Percentiles rank a stretch among this genome's conserved stretches.
These are phyloP conservation scores for Suhomyces sp. DNA, from an alignment of 805 yeast species.

Conservation along the genomic window DNA sequence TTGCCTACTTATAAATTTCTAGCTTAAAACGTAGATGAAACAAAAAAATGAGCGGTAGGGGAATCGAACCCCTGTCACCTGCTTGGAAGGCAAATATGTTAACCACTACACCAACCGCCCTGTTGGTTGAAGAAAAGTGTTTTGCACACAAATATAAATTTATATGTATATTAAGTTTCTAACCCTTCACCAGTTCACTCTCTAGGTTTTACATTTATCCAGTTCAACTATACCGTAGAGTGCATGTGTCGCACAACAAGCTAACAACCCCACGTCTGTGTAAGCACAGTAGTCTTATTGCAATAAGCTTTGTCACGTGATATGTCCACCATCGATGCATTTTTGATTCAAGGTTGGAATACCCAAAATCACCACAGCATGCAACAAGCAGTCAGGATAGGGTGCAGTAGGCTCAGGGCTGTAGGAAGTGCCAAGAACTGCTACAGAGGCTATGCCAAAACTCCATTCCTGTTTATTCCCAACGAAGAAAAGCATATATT, in stretches of 20 bases:
- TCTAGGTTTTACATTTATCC: no score
- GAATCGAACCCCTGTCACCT: constrained; percentile 93
- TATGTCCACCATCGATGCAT: background rate
- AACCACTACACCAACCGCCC: constrained; percentile 93
- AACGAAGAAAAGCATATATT: constrained; percentile 25
- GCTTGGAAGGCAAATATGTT: constrained; percentile 93
- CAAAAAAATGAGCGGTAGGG: constrained; percentile 67
- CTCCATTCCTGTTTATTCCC: constrained; percentile 23
- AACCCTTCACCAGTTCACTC: no score
- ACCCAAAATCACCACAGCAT: background rate
- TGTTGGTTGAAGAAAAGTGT: background rate
- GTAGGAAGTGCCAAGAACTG: background rate
- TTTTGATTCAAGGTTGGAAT: background rate
- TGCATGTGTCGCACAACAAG: background rate
- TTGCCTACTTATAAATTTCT: background rate
- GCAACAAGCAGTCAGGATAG: background rate
- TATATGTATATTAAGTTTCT: background rate
- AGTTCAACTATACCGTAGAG: no score
- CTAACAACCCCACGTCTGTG: background rate
- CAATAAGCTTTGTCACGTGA: background rate
- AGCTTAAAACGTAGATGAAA: background rate
- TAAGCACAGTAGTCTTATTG: background rate
- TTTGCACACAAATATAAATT: background rate
- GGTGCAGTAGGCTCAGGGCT: background rate
- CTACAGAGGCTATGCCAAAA: background rate